phyloP scores from a whole-genome alignment of 2,329 filamentous ascomycete genomes.

The Fusarium caatingaense region DNA sequence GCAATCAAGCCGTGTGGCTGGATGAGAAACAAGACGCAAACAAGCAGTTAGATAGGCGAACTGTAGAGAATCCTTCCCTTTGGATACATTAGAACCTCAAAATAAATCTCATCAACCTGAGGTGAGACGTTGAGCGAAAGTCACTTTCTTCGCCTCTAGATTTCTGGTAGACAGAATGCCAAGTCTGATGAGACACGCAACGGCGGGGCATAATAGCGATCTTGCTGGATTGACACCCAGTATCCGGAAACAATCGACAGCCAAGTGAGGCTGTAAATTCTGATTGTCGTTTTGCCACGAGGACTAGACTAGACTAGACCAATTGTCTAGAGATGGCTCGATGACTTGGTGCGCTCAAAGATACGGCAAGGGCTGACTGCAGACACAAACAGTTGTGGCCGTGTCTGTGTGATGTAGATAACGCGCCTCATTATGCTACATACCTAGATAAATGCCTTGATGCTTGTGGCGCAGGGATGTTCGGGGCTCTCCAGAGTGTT shows the following conservation, averaged over 20 bases:
- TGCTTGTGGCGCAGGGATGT: slow-evolving; percentile 27
- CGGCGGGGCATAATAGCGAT: slow-evolving; percentile 6
- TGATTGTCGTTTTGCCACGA: slow-evolving; percentile 8
- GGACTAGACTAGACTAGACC: background rate
- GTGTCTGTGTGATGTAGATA: slow-evolving; percentile 1
- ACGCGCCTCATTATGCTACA: slow-evolving; percentile 14
- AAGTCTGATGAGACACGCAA: slow-evolving; percentile 19
- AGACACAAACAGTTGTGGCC: background rate
- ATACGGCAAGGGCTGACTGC: background rate
- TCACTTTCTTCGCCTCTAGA: slow-evolving; percentile 30
- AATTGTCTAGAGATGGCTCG: background rate
- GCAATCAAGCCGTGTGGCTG: slow-evolving; percentile 28
- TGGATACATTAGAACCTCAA: background rate
- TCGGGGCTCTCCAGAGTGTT: slow-evolving; percentile 1
- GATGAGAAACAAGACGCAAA: slow-evolving; percentile 5
- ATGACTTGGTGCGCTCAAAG: slow-evolving; percentile 1
- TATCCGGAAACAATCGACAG: slow-evolving; percentile 15
- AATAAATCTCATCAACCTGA: background rate
- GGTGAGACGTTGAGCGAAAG: slow-evolving; percentile 7
- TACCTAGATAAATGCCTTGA: background rate
- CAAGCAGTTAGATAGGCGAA: background rate
- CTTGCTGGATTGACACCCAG: slow-evolving; percentile 11
- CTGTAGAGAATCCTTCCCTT: slow-evolving; percentile 5
- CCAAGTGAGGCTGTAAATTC: slow-evolving; percentile 12
- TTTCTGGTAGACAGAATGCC: slow-evolving; percentile 8